These are phyloP conservation scores for Trypanosoma caninum DNA, from an alignment of 208 protist species.

Conservation along the genomic window DNA sequence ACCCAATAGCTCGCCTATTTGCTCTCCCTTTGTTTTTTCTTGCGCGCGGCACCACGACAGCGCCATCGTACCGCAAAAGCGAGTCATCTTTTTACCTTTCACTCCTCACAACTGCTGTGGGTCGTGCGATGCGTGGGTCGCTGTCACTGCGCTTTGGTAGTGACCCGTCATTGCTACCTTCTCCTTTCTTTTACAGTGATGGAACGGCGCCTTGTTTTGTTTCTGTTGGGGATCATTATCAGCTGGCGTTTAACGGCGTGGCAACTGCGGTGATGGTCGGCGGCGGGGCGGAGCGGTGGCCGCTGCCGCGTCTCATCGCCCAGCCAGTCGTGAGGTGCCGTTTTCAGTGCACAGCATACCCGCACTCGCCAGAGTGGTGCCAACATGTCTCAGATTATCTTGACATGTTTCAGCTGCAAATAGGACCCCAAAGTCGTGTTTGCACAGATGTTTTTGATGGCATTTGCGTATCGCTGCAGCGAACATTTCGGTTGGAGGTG, in stretches of 20 bases:
- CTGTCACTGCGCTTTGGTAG: constrained; percentile 12
- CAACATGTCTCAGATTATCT: constrained; percentile 47
- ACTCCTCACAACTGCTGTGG: constrained; percentile 65
- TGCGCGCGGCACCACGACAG: constrained; percentile 30
- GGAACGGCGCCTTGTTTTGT: constrained; percentile 71
- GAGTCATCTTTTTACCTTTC: constrained; percentile 72
- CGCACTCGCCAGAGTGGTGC: constrained; percentile 35
- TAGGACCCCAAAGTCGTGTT: constrained; percentile 64
- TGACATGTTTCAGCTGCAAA: constrained; percentile 71
- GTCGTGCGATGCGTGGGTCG: constrained; percentile 38
- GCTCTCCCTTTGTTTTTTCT: constrained; percentile 73
- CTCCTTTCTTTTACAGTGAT: constrained; percentile 45
- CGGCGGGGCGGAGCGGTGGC: not conserved
- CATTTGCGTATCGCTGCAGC: constrained; percentile 66
- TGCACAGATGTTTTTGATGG: constrained; percentile 43
- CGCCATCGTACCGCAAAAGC: constrained; percentile 30
- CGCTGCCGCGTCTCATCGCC: constrained; percentile 27
- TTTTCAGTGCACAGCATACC: constrained; percentile 47
- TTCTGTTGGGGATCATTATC: constrained; percentile 53
- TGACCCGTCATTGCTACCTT: constrained; percentile 23
- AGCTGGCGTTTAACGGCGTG: constrained; percentile 52
- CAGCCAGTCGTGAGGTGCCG: constrained; percentile 41
- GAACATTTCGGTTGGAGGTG: constrained; percentile 41
- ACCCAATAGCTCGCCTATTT: constrained; percentile 58
- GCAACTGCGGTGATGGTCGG: constrained; percentile 27